Percentiles rank a stretch among this genome's conserved stretches.
Conservation (phyloP, 1,139 yeast species). For the Pichia sp. region DNA sequence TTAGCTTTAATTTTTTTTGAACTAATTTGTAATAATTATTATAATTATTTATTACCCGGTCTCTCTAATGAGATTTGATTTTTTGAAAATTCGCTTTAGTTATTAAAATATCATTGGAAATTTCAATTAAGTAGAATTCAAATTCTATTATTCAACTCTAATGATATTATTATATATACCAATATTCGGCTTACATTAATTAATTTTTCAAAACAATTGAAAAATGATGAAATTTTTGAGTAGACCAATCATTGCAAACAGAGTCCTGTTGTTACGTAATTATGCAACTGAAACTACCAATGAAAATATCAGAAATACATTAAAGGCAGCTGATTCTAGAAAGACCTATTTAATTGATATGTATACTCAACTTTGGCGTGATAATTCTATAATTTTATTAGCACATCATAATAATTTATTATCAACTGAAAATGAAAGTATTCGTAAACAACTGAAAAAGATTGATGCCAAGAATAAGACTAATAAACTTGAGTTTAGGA, state of each 20-base stretch:
- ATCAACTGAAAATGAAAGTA: conserved; percentile 57
- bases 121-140: no score
- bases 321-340: conserved; percentile 53
- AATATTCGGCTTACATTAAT: no score
- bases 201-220: not conserved
- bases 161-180: no score
- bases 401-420: conserved; percentile 79
- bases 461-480: conserved; percentile 44
- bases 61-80: no score
- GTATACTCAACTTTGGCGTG: conserved; percentile 65
- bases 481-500: conserved; percentile 39
- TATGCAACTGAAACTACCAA: conserved; percentile 8
- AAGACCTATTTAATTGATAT: conserved; percentile 80
- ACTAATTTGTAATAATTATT: no score
- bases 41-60: conserved; percentile 6
- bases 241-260: not conserved
- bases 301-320: conserved; percentile 36
- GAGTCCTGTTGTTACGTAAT: not conserved
- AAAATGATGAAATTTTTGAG: conserved; percentile 8
- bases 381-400: conserved; percentile 62
- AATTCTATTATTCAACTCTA: no score
- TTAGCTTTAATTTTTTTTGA: conserved; percentile 11
- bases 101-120: no score
- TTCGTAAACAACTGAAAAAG: conserved; percentile 56
- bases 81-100: no score